phyloP scores from a whole-genome alignment of 108 stramenopile genomes.

The Cylindrotheca closterium region DNA sequence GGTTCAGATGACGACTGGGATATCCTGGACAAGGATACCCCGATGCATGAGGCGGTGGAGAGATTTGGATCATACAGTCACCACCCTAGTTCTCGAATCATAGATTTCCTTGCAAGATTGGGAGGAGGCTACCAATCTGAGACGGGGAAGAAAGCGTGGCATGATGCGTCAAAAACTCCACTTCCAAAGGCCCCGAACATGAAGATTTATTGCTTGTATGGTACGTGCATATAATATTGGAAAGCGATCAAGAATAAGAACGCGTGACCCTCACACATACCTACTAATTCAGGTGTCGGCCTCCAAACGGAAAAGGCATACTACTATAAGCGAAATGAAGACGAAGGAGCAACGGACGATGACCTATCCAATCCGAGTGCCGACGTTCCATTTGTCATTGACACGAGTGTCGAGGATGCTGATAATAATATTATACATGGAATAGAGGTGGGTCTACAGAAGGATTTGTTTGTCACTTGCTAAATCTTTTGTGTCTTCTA shows the following conservation, averaged over 20 bases:
- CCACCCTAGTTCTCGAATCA: conserved; percentile 20
- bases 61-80: conserved; percentile 12
- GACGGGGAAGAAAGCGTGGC: conserved; percentile 57
- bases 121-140: conserved; percentile 63
- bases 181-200: conserved; percentile 81
- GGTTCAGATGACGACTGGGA: background rate
- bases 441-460: conserved; percentile 19
- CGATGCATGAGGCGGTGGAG: conserved; percentile 8
- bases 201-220: conserved; percentile 89
- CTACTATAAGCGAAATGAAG: conserved; percentile 66
- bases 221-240: conserved; percentile 10
- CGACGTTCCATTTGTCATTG: conserved; percentile 64
- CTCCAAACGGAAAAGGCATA: conserved; percentile 79
- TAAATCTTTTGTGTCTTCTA: background rate
- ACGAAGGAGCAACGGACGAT: conserved; percentile 11
- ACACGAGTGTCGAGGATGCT: conserved; percentile 54
- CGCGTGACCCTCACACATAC: no score
- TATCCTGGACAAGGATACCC: background rate
- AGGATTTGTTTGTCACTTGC: background rate
- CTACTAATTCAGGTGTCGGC: conserved; percentile 40
- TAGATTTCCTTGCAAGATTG: conserved; percentile 51
- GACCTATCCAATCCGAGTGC: conserved; percentile 1
- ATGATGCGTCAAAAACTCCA: conserved; percentile 66
- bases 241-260: no score
- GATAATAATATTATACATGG: conserved; percentile 54